phyloP scores from a whole-genome alignment of 371 early-diverging fungal genomes.

The Apophysomyces trapeziformis region DNA sequence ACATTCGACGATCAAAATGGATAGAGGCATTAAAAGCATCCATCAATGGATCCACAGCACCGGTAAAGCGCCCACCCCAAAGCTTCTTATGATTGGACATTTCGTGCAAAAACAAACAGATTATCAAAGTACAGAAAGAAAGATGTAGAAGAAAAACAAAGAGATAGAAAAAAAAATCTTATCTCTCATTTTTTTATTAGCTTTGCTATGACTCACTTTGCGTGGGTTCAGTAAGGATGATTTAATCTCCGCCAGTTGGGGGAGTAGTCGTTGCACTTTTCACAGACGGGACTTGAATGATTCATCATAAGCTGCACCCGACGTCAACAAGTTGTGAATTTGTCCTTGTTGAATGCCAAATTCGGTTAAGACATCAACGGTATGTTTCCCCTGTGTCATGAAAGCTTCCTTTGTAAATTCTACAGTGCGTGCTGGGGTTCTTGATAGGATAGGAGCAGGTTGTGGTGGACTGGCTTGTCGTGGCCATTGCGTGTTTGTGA shows the following conservation, averaged over 20 bases:
- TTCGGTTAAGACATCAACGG: slow-evolving; percentile 55
- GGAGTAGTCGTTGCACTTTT: neutral
- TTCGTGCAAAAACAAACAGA: too few species aligned
- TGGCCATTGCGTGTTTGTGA: slow-evolving; percentile 23
- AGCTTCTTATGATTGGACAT: slow-evolving; percentile 57
- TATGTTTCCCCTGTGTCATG: slow-evolving; percentile 59
- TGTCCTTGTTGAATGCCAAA: slow-evolving; percentile 46
- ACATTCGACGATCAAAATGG: slow-evolving; percentile 91
- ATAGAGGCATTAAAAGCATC: slow-evolving; percentile 95
- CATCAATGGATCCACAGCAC: slow-evolving; percentile 95
- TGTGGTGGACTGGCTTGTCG: slow-evolving; percentile 50
- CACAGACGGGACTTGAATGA: neutral
- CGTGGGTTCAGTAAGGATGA: neutral
- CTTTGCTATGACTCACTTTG: slow-evolving; percentile 19
- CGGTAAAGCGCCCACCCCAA: slow-evolving; percentile 89
- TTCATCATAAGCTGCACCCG: neutral
- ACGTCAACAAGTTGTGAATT: neutral
- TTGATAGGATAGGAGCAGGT: slow-evolving; percentile 64
- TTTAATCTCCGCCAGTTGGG: neutral
- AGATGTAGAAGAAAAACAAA: slow-evolving; percentile 3
- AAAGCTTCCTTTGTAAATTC: slow-evolving; percentile 34
- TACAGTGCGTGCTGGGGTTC: slow-evolving; percentile 55
- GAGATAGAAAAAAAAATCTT: slow-evolving; percentile 5
- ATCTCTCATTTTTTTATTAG: slow-evolving; percentile 1
- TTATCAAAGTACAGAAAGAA: too few species aligned